Conservation (phyloP, 208 protist species). For the Acanthamoeba culbertsoni region DNA sequence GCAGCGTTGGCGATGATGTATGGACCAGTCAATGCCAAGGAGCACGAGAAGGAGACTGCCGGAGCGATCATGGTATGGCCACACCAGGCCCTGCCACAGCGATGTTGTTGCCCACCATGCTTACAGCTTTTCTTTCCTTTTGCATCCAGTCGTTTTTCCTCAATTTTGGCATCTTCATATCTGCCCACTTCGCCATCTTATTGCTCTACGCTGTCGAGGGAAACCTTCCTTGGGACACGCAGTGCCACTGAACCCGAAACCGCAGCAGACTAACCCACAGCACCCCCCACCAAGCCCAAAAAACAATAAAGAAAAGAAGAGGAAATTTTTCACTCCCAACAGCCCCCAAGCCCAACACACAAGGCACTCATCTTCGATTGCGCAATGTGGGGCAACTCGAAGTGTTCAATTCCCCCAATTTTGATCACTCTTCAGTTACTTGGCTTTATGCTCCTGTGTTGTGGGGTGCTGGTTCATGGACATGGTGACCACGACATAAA, state of each 20-base stretch:
- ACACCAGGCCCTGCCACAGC: neutral
- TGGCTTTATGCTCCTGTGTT: too few relatives aligned
- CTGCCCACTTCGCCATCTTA: slow-evolving; percentile 63
- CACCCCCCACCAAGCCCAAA: too few relatives aligned
- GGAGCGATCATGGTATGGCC: slow-evolving; percentile 67
- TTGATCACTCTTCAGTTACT: too few relatives aligned
- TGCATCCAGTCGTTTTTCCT: slow-evolving; percentile 66
- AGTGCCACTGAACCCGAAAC: too few relatives aligned
- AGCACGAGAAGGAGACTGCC: slow-evolving; percentile 69
- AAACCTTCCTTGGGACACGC: neutral
- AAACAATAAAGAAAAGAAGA: too few relatives aligned
- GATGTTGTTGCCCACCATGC: neutral
- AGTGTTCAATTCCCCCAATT: too few relatives aligned
- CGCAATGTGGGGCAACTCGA: too few relatives aligned
- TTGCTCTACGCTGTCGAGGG: slow-evolving; percentile 62
- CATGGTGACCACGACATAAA: slow-evolving; percentile 19
- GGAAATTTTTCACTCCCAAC: too few relatives aligned
- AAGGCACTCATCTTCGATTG: too few relatives aligned
- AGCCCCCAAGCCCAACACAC: too few relatives aligned
- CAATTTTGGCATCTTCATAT: slow-evolving; percentile 73
- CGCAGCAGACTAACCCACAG: too few relatives aligned
- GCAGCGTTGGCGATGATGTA: slow-evolving; percentile 70
- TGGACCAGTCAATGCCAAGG: slow-evolving; percentile 66
- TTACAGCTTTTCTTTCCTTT: neutral
- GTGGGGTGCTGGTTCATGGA: neutral